A percentile compares a stretch with the other conserved stretches of the same genome.
These are phyloP conservation scores for Aspergillus pseudoterreus DNA, from an alignment of 2,329 filamentous ascomycete species.

Conservation along the genomic window DNA sequence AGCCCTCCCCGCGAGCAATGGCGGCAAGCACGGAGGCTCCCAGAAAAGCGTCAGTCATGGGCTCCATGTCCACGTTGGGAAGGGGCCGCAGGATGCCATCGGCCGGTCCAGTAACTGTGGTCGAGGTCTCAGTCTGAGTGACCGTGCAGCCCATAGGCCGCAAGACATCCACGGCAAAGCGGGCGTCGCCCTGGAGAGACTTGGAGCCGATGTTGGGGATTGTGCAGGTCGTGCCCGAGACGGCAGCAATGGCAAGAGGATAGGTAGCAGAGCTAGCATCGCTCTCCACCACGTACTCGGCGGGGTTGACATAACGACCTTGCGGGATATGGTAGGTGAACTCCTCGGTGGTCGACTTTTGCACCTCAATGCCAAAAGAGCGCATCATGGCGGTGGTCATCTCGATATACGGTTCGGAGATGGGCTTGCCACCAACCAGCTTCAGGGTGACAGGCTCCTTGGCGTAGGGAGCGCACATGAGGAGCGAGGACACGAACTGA, in stretches of 20 bases:
- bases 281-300: conserved; percentile 87
- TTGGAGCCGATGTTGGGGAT: conserved; percentile 92
- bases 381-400: conserved; percentile 99
- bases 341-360: conserved; percentile 70
- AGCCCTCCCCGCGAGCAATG: conserved; percentile 68
- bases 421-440: conserved; percentile 92
- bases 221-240: conserved; percentile 92
- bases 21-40: conserved; percentile 91
- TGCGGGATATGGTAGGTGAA: conserved; percentile 94
- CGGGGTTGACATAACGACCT: conserved; percentile 76
- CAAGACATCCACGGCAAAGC: conserved; percentile 87
- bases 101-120: conserved; percentile 86
- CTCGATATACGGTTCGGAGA: conserved; percentile 95
- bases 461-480: conserved; percentile 96
- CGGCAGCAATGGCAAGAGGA: conserved; percentile 86
- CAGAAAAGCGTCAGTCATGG: conserved; percentile 98
- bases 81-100: conserved; percentile 70
- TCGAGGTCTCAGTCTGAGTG: conserved; percentile 77
- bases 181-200: conserved; percentile 90
- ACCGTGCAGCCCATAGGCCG: conserved; percentile 91
- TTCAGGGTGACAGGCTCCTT: conserved; percentile 88
- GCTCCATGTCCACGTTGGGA: conserved; percentile 90
- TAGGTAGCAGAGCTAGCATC: conserved; percentile 98
- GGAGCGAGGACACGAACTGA: conserved; percentile 95
- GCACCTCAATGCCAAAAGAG: conserved; percentile 79